A percentile compares a stretch with the other conserved stretches of the same genome.
Conservation (phyloP, 768 basidiomycete genomes). For the Rhizopogon roseolus region DNA sequence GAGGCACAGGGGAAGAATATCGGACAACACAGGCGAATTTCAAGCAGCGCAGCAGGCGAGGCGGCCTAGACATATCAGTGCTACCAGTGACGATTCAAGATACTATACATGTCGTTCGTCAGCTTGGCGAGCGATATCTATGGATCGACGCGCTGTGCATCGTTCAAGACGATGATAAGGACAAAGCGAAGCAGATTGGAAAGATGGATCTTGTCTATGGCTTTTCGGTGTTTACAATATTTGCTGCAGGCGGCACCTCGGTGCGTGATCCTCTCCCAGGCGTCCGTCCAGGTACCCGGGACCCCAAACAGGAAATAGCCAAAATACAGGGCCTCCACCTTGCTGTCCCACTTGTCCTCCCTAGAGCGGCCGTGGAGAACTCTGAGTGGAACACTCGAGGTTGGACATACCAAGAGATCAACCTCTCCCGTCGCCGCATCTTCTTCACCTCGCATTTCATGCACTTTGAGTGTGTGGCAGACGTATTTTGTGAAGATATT, state of each 20-base stretch:
- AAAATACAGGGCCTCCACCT: slow-evolving; percentile 6
- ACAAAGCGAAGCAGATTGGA: too few species aligned
- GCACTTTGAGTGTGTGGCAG: slow-evolving; percentile 15
- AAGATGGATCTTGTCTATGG: slow-evolving; percentile 4
- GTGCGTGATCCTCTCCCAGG: background rate
- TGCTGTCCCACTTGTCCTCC: background rate
- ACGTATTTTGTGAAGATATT: slow-evolving; percentile 18
- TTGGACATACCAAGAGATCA: slow-evolving; percentile 19
- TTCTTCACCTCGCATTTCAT: slow-evolving; percentile 17
- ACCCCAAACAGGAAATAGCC: background rate
- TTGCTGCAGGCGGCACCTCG: slow-evolving; percentile 1
- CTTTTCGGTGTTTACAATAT: background rate
- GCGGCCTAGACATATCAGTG: background rate
- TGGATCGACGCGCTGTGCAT: slow-evolving; percentile 10
- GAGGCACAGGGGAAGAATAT: slow-evolving; percentile 1
- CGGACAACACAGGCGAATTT: slow-evolving; percentile 3
- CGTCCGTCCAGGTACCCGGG: background rate
- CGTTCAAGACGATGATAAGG: background rate
- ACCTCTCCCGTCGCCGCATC: slow-evolving; percentile 15
- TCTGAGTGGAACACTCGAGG: slow-evolving; percentile 15
- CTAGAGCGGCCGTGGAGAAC: too few species aligned
- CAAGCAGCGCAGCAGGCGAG: background rate
- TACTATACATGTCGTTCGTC: slow-evolving; percentile 2
- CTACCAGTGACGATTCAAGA: slow-evolving; percentile 5
- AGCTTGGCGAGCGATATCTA: slow-evolving; percentile 3